Percentiles rank a stretch among this genome's conserved stretches.
Conservation (phyloP, 805 yeast genomes). For the Torulaspora gathmanii region DNA sequence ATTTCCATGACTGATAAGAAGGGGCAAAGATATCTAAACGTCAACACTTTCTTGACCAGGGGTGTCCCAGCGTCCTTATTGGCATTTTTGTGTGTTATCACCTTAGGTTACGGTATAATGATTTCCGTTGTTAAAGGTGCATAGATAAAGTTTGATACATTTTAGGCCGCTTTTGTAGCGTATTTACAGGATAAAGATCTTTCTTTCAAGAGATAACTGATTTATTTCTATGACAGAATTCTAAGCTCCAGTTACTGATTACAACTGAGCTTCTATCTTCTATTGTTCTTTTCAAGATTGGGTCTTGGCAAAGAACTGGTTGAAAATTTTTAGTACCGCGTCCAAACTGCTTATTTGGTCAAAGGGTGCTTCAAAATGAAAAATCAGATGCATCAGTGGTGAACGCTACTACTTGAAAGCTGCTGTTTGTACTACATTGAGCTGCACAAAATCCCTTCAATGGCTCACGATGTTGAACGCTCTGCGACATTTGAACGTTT, state of each 20-base stretch:
- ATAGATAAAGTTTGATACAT: no score
- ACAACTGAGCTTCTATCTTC: no score
- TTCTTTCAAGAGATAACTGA: no score
- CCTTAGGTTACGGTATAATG: constrained; percentile 81
- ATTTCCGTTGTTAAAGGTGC: constrained; percentile 30
- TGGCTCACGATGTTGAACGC: neutral
- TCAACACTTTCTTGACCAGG: constrained; percentile 73
- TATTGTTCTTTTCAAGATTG: no score
- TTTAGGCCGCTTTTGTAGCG: no score
- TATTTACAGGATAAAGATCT: neutral
- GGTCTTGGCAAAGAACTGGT: no score
- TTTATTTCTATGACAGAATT: neutral
- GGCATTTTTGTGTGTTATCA: constrained; percentile 64
- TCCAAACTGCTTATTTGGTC: neutral
- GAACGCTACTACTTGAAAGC: neutral
- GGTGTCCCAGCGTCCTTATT: constrained; percentile 86
- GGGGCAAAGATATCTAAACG: constrained; percentile 83
- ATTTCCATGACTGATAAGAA: constrained; percentile 88
- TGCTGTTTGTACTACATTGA: neutral
- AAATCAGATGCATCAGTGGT: neutral
- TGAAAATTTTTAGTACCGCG: constrained; percentile 6
- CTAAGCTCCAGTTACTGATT: neutral
- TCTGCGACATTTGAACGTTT: neutral
- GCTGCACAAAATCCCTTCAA: neutral
- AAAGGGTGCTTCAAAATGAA: neutral